Base-by-base conservation (phyloP, 1,139 yeast genomes). In the Debaryomyces psychrophilus region DNA sequence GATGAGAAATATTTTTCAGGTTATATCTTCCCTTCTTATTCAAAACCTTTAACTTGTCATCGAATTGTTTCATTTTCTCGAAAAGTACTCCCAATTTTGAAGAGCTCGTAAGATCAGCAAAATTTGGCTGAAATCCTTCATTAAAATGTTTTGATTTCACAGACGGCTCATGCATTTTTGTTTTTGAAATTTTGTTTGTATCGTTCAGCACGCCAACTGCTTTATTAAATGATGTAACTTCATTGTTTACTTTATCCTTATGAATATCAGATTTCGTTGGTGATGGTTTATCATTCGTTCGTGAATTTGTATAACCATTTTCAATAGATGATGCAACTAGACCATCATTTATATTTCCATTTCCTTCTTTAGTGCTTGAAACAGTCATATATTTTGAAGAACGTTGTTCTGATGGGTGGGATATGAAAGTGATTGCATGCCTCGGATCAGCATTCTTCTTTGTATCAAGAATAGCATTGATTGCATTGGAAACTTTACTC, bases 61-160 rank as follows among this genome's bases (percentile, higher is more conserved):
- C 63, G 14, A 61, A 53, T 29, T 50, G 55, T 27, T 57, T 56
- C 53, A 61, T 49, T 36, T 59, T 60, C 15, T 55, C 50, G 37
- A 52, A 48, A 27, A 57, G 50, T n/a, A 56, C 51, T 9, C 53
- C 50, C 8, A 58, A 45, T 35, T 59, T 58, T 26, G 41, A 38
- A n/a, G 34, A 17, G 7, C 34, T 34, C 7, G 34, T 5, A 15
- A 43, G 29, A 3, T 46, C 48, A 25, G 31, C 26, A 14, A 46
- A 39, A 14, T 41, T 45, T 7, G 41, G 38, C 17, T 43, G 44
- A 15, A 46, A 18, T 4, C 33, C 26, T 48, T 49, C 49, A 20
- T 7, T 2, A 1, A 22, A 14, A 11, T 5, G 8, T 11, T 33
- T 18, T 18, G 36, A 8, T 18, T 17, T 34, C 28, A 37, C 47